Evolutionary conservation across 1,284 basidiomycete species (phyloP).

Genomic region (Boletellus deceptivus): DNA sequence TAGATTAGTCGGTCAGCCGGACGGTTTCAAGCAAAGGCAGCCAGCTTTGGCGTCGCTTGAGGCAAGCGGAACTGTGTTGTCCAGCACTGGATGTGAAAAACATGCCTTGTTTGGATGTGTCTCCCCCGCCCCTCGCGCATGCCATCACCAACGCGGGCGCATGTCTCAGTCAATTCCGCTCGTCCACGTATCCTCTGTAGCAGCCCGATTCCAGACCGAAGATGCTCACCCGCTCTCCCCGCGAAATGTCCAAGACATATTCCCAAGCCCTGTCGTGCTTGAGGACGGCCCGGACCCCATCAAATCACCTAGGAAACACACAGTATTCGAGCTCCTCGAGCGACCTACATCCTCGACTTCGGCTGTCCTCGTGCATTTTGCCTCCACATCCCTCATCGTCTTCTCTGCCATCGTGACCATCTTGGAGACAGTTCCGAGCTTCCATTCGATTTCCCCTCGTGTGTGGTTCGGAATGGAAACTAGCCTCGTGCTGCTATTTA

Average conservation of each 20-base stretch:
- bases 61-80: too few relatives aligned
- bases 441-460: constrained; percentile 67
- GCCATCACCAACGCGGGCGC: neutral
- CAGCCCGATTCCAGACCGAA: constrained; percentile 39
- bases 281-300: constrained; percentile 41
- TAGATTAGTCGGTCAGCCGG: too few relatives aligned
- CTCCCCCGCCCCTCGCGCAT: too few relatives aligned
- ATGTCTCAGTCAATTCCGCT: constrained; percentile 35
- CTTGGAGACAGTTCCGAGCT: constrained; percentile 80
- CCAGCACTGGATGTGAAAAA: constrained; percentile 2
- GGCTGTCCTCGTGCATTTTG: constrained; percentile 65
- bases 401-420: constrained; percentile 78
- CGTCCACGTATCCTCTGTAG: constrained; percentile 21
- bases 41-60: too few relatives aligned
- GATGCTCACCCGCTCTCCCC: constrained; percentile 31
- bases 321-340: constrained; percentile 62
- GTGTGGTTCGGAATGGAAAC: constrained; percentile 84
- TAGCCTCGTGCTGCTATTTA: constrained; percentile 76
- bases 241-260: constrained; percentile 36
- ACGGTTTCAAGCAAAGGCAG: too few relatives aligned
- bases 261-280: constrained; percentile 33
- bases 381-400: constrained; percentile 62
- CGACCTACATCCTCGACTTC: constrained; percentile 63
- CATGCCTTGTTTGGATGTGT: constrained; percentile 2
- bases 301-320: constrained; percentile 55